phyloP scores from a whole-genome alignment of 768 basidiomycete species.

The Kwoniella europaea region DNA sequence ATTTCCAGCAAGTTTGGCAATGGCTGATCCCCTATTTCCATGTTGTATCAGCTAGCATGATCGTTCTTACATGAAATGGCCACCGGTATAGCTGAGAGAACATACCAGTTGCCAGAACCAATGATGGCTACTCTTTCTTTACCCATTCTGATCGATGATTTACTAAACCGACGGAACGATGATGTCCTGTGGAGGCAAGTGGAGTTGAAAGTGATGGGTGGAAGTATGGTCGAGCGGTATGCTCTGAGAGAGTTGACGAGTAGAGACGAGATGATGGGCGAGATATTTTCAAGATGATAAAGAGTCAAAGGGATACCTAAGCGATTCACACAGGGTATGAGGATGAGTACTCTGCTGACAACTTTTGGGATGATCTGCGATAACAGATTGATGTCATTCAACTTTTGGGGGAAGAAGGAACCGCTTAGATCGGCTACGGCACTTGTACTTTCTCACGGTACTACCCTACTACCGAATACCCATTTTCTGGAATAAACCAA shows the following conservation, averaged over 20 bases:
- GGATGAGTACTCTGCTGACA: background rate
- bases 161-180: background rate
- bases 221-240: constrained; percentile 9
- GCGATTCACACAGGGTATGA: background rate
- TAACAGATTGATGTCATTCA: constrained; percentile 5
- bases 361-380: background rate
- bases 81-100: background rate
- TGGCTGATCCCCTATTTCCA: constrained; percentile 59
- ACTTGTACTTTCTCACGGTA: background rate
- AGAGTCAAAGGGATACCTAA: background rate
- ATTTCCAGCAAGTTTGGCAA: constrained; percentile 58
- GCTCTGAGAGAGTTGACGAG: constrained; percentile 12
- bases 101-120: constrained; percentile 59
- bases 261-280: constrained; percentile 18
- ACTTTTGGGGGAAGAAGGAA: constrained; percentile 2
- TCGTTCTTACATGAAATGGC: background rate
- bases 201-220: background rate
- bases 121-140: constrained; percentile 58
- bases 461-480: background rate
- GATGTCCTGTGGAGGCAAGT: background rate
- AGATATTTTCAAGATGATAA: background rate
- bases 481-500: too few species aligned
- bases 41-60: background rate
- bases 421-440: background rate
- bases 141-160: constrained; percentile 27